These are phyloP conservation scores for Jamesozyma rosinii DNA, from an alignment of 805 yeast species.

Conservation along the genomic window DNA sequence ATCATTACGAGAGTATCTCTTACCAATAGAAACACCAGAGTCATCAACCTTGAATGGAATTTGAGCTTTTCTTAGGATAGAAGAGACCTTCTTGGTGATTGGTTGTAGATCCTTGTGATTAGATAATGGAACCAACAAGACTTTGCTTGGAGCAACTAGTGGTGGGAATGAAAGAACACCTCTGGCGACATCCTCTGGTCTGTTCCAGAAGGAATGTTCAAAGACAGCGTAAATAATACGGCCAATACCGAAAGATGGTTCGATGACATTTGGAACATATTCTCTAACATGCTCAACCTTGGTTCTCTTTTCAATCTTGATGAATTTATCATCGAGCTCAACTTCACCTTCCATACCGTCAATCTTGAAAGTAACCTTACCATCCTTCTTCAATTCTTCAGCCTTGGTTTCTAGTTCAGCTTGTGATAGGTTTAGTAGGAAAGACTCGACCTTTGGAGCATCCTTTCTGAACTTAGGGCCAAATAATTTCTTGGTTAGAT, in stretches of 20 bases:
- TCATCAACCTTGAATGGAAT: slow-evolving; percentile 95
- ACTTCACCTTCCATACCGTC: slow-evolving; percentile 56
- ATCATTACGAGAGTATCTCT: slow-evolving; percentile 95
- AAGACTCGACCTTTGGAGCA: slow-evolving; percentile 83
- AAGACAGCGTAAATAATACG: slow-evolving; percentile 87
- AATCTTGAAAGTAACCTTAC: slow-evolving; percentile 57
- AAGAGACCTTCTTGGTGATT: slow-evolving; percentile 58
- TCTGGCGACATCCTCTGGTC: slow-evolving; percentile 84
- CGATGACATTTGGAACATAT: slow-evolving; percentile 93
- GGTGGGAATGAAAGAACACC: slow-evolving; percentile 91
- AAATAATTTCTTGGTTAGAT: slow-evolving; percentile 85
- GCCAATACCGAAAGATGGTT: slow-evolving; percentile 98
- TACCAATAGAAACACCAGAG: slow-evolving; percentile 94
- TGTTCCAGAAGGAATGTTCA: slow-evolving; percentile 91
- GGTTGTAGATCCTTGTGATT: slow-evolving; percentile 74
- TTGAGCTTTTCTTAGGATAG: slow-evolving; percentile 64
- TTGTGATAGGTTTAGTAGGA: slow-evolving; percentile 68
- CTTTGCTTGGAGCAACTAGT: slow-evolving; percentile 94
- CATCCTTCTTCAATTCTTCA: slow-evolving; percentile 50
- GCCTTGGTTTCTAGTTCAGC: slow-evolving; percentile 73
- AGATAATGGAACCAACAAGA: slow-evolving; percentile 86
- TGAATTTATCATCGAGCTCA: slow-evolving; percentile 64
- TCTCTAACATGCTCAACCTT: slow-evolving; percentile 88
- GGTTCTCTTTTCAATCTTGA: slow-evolving; percentile 67
- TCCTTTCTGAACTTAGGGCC: slow-evolving; percentile 98